Evolutionary conservation across 495 filamentous ascomycete species (phyloP).

Genomic region (Penicillium antarcticum): DNA sequence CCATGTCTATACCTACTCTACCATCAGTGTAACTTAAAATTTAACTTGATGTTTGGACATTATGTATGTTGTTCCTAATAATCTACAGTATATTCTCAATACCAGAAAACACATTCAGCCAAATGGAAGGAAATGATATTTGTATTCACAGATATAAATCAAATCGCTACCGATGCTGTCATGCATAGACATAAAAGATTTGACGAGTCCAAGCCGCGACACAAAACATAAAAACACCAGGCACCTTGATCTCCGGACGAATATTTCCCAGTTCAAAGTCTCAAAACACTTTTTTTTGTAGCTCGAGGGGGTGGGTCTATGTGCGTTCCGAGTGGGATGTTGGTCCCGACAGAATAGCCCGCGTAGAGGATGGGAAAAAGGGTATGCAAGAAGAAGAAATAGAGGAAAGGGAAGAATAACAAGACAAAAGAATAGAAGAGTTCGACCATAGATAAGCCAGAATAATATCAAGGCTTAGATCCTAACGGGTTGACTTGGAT

Average conservation of each 20-base stretch:
- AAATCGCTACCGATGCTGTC: conserved; percentile 34
- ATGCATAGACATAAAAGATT: conserved; percentile 28
- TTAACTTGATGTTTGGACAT: not conserved
- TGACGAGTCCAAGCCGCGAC: conserved; percentile 20
- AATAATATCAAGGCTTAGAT: conserved; percentile 1
- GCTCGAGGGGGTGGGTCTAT: conserved; percentile 16
- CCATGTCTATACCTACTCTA: not conserved
- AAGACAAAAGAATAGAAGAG: not conserved
- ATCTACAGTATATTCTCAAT: not conserved
- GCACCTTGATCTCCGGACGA: conserved; percentile 30
- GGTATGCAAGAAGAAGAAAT: not conserved
- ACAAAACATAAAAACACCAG: conserved; percentile 31
- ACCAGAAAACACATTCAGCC: not conserved
- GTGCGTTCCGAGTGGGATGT: conserved; percentile 14
- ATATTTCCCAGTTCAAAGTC: conserved; percentile 31
- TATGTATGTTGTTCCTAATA: too few relatives aligned
- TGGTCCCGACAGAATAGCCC: not conserved
- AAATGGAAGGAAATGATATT: conserved; percentile 20
- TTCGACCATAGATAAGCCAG: not conserved
- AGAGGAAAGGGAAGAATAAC: conserved; percentile 6
- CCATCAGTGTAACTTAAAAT: not conserved
- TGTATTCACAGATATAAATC: conserved; percentile 31
- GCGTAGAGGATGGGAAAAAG: not conserved
- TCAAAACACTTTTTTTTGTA: conserved; percentile 29
- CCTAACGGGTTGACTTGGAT: not conserved